phyloP scores from a whole-genome alignment of 2,329 filamentous ascomycete species.

The Aureobasidium sp. region DNA sequence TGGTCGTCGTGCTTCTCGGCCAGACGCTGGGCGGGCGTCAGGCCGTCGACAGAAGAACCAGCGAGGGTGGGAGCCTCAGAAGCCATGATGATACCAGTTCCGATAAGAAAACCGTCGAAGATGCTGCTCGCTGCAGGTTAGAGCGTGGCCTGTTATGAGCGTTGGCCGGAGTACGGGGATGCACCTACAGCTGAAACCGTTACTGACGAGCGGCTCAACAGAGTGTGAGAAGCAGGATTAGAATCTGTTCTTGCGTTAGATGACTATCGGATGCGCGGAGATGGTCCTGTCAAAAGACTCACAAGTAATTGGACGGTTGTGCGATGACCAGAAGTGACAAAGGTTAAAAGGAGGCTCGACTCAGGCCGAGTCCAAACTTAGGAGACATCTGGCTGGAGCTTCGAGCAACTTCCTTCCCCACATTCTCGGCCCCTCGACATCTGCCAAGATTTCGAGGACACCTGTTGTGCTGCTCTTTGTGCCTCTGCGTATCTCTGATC shows the following conservation, averaged over 20 bases:
- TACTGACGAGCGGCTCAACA: constrained; percentile 1
- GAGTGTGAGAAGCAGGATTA: neutral
- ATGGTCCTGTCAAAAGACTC: neutral
- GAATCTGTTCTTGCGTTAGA: neutral
- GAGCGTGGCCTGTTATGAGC: neutral
- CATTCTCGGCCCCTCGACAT: too few species aligned
- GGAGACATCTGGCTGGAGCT: neutral
- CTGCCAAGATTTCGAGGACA: too few species aligned
- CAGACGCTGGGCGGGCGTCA: constrained; percentile 45
- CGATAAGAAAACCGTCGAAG: constrained; percentile 10
- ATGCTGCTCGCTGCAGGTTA: neutral
- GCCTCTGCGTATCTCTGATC: neutral
- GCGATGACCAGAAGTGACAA: neutral
- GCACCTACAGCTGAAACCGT: constrained; percentile 11
- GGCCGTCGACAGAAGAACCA: constrained; percentile 18
- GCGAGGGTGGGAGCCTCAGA: constrained; percentile 14
- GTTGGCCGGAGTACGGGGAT: neutral
- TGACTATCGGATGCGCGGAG: neutral
- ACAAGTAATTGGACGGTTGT: neutral
- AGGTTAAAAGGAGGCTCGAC: neutral
- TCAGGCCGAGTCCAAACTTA: neutral
- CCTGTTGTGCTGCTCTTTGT: neutral
- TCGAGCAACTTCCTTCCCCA: neutral
- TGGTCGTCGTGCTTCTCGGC: constrained; percentile 48
- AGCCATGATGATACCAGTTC: constrained; percentile 10